These are phyloP conservation scores for Phytopythium ostracodes DNA, from an alignment of 352 stramenopile species.

Conservation along the genomic window DNA sequence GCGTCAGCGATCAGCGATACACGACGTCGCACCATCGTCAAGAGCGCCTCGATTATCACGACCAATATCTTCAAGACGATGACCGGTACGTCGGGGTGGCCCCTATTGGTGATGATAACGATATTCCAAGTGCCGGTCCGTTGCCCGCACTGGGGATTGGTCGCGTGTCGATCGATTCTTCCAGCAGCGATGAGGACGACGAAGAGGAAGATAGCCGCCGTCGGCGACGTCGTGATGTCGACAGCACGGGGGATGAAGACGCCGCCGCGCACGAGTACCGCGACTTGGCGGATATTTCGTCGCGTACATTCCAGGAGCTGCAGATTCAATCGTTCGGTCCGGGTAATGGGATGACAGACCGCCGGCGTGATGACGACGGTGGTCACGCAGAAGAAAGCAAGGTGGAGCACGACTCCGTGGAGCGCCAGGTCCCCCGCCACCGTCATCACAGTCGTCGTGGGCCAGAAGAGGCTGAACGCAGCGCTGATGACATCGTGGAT, in stretches of 20 bases:
- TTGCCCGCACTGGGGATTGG: neutral
- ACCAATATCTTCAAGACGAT: neutral
- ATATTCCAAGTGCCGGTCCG: neutral
- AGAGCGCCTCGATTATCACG: neutral
- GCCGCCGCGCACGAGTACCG: slow-evolving; percentile 32
- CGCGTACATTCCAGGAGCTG: slow-evolving; percentile 57
- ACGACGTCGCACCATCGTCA: neutral
- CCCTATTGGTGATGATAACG: neutral
- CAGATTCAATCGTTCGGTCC: slow-evolving; percentile 35
- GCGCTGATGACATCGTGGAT: neutral
- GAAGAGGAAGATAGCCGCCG: slow-evolving; percentile 2
- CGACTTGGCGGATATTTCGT: slow-evolving; percentile 60
- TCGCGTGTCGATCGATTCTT: slow-evolving; percentile 5
- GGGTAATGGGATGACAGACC: slow-evolving; percentile 10
- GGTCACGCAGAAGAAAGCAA: neutral
- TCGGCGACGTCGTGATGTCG: neutral
- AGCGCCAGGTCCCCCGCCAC: neutral
- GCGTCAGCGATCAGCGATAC: slow-evolving; percentile 7
- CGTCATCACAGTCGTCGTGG: neutral
- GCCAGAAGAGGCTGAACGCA: slow-evolving; percentile 6
- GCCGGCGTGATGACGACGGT: neutral
- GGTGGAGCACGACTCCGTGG: neutral
- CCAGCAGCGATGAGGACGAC: slow-evolving; percentile 10
- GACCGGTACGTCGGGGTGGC: neutral
- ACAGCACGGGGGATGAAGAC: neutral